These are phyloP conservation scores for Samsoniella hepiali DNA, from an alignment of 2,329 filamentous ascomycete species.

Conservation along the genomic window DNA sequence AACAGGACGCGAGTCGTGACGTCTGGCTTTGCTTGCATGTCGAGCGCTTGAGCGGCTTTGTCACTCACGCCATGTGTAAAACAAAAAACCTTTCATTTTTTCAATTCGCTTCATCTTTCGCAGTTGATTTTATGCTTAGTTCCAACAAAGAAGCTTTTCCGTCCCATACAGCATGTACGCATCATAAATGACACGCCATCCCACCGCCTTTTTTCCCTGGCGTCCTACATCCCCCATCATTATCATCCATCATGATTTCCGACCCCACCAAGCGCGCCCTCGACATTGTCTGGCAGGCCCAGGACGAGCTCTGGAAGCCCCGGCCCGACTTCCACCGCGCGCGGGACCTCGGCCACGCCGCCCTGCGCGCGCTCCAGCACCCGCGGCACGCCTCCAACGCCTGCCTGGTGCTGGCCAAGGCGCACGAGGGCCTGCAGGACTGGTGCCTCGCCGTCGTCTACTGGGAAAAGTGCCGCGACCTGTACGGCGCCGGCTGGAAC, in stretches of 20 bases:
- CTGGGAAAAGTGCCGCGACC: not conserved
- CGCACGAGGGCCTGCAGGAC: not conserved
- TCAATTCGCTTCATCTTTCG: no score
- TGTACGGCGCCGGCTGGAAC: not conserved
- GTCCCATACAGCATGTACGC: no score
- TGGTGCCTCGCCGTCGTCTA: not conserved
- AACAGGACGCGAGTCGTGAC: no score
- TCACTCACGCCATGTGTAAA: no score
- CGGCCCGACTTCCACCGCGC: not conserved
- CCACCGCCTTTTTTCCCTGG: no score
- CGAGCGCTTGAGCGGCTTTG: no score
- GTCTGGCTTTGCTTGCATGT: no score
- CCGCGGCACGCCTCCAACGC: not conserved
- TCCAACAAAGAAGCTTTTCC: no score
- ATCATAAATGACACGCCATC: no score
- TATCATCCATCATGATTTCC: not conserved
- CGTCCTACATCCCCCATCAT: no score
- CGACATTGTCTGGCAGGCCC: constrained; percentile 1
- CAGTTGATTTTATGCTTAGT: no score
- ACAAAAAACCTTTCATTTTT: no score
- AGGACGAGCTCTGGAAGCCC: constrained; percentile 5
- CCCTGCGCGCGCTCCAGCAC: not conserved
- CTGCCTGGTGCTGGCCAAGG: not conserved
- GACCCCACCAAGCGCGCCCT: not conserved
- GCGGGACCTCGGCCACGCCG: not conserved